Base-by-base conservation (phyloP, 2,329 filamentous ascomycete genomes). In the Albophoma yamanashiensis region DNA sequence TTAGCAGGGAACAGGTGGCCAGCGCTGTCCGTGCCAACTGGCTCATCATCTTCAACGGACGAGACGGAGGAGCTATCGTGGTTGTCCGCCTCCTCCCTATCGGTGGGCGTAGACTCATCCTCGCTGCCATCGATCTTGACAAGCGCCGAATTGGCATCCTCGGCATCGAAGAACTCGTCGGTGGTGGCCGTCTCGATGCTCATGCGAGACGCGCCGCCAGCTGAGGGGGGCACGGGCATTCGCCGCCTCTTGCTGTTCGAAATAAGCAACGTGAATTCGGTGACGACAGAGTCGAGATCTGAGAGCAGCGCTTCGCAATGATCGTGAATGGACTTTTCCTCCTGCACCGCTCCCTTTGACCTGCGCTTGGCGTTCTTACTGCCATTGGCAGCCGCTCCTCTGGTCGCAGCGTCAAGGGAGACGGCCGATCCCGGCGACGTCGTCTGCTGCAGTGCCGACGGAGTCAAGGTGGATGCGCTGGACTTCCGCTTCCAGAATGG, bases 81-180 rank as follows among this genome's bases (percentile, higher is more conserved):
- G 5, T 58, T 62, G 12, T 62, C 63, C 5, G 57, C 61, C 36
- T 64, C 64, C 42, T 66, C 64, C 27, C 42, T 60, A n/a, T 64
- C 63, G 17, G 60, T 63, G 50, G 62, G 59, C 14, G 63, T 52
- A 22, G 60, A 65, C 62, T 89, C 88, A 58, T 88, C 86, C 57
- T 89, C 89, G 68, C 85, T 90, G 55, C 83, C 85, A 62, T 79
- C 74, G 58, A 97, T 93, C 56, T 87, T 87, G 63, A 96, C 79
- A 11, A 96, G 79, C 59, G 89, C 86, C 9, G 87, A 86, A 20
- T 76, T 76, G 31, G 75, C 78, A 65, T 83, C 82, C 68, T 89
- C 86, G 1, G 94, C 94, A 71, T 99, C 94, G 67, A 97, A 99
- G 75, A 97, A 99, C 70, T 97, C 93, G 60, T 96, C 90, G 2